A percentile compares a stretch with the other conserved stretches of the same genome.
Evolutionary conservation across 345 rosid genomes (phyloP).

Genomic region (Draba incana): DNA sequence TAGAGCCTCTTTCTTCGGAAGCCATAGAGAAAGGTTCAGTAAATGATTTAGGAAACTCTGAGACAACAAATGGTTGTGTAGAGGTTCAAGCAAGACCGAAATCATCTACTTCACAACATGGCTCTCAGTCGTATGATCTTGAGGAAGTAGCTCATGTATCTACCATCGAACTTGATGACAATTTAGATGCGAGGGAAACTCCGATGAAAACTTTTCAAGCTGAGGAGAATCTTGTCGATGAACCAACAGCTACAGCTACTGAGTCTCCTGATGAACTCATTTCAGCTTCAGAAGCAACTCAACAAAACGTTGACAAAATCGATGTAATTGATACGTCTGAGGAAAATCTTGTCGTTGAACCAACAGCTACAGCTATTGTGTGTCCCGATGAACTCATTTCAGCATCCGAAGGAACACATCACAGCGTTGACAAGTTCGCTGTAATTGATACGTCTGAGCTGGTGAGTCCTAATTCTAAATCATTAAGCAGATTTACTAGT

Average conservation of each 20-base stretch:
- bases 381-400: conserved; percentile 36
- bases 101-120: conserved; percentile 35
- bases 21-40: conserved; percentile 28
- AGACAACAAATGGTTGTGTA: conserved; percentile 25
- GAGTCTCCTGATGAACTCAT: conserved; percentile 32
- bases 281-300: conserved; percentile 34
- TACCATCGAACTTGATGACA: conserved; percentile 28
- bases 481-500: conserved; percentile 15
- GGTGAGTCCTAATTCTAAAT: conserved; percentile 39
- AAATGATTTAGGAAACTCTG: conserved; percentile 13
- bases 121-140: conserved; percentile 22
- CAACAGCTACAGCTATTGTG: conserved; percentile 11
- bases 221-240: conserved; percentile 24
- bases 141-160: conserved; percentile 37
- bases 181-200: conserved; percentile 16
- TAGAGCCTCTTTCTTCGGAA: conserved; percentile 33
- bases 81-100: conserved; percentile 27
- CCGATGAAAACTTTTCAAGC: conserved; percentile 24
- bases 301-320: conserved; percentile 26
- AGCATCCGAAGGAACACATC: conserved; percentile 29
- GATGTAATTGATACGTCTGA: conserved; percentile 22
- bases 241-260: conserved; percentile 31
- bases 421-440: conserved; percentile 29
- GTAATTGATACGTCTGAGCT: conserved; percentile 29
- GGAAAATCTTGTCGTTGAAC: conserved; percentile 31